These are phyloP conservation scores for Parasitella parasitica DNA, from an alignment of 371 early-diverging fungal genomes.

Conservation along the genomic window DNA sequence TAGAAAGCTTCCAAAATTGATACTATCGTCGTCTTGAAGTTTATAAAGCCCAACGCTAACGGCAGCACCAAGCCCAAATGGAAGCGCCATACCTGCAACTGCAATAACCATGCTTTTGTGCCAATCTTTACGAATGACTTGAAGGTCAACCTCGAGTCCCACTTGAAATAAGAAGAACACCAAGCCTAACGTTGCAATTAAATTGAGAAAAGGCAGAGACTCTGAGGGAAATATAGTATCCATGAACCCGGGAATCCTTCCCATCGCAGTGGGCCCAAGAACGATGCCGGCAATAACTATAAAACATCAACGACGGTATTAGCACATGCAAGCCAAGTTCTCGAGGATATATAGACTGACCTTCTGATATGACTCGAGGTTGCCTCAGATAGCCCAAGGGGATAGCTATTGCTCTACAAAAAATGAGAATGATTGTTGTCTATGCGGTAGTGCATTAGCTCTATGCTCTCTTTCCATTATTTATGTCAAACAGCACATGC, in stretches of 20 bases:
- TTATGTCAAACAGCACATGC: constrained; percentile 13
- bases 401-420: constrained; percentile 66
- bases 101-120: constrained; percentile 54
- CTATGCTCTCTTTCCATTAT: background rate
- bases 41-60: constrained; percentile 69
- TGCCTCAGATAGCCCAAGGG: constrained; percentile 60
- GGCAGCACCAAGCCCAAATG: constrained; percentile 76
- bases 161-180: constrained; percentile 90
- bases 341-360: constrained; percentile 1
- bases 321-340: background rate
- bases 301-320: too few species aligned
- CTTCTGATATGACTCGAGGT: constrained; percentile 78
- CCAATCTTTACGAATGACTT: constrained; percentile 45
- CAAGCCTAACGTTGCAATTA: constrained; percentile 85
- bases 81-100: constrained; percentile 71
- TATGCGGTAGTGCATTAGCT: constrained; percentile 18
- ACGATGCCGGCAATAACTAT: constrained; percentile 73
- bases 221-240: constrained; percentile 60
- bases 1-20: constrained; percentile 68
- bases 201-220: constrained; percentile 66
- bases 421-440: constrained; percentile 63
- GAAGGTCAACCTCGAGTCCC: constrained; percentile 75
- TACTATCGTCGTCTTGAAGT: constrained; percentile 40
- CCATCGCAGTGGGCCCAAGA: constrained; percentile 76
- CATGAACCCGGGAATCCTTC: constrained; percentile 66